Percentiles rank a stretch among this genome's conserved stretches.
Evolutionary conservation across 2,329 filamentous ascomycete genomes (phyloP).

Genomic region (Colletotrichum sp.): DNA sequence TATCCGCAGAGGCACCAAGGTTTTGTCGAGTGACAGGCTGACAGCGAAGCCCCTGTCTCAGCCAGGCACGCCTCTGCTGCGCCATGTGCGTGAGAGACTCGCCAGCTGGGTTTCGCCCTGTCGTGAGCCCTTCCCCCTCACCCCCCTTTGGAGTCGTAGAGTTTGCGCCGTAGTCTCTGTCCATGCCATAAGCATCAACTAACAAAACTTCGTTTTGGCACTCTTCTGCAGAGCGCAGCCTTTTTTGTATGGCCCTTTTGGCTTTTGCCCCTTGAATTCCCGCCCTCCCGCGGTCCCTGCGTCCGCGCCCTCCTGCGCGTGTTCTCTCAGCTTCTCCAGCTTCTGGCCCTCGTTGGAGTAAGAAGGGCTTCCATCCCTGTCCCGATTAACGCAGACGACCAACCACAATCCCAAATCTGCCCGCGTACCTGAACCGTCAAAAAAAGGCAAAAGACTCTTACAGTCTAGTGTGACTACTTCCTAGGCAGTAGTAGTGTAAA

Average conservation of each 20-base stretch:
- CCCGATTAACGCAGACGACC: neutral
- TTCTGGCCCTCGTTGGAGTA: neutral
- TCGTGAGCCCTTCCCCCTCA: neutral
- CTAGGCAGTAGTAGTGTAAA: neutral
- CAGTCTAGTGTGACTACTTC: neutral
- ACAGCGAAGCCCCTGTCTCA: slow-evolving; percentile 9
- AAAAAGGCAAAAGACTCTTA: neutral
- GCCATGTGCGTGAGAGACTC: slow-evolving; percentile 3
- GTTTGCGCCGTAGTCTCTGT: neutral
- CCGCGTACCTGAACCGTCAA: neutral
- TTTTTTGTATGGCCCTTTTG: neutral
- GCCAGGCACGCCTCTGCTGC: neutral
- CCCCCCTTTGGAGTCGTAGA: neutral
- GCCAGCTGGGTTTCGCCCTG: neutral
- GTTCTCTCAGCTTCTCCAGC: neutral
- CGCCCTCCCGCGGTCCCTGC: neutral
- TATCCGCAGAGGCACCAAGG: neutral
- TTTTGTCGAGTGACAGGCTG: neutral
- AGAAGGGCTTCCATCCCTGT: neutral
- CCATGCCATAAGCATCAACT: neutral
- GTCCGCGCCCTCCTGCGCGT: neutral
- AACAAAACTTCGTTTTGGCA: neutral
- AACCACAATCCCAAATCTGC: neutral
- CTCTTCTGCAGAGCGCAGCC: neutral
- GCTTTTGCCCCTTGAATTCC: neutral